Evolutionary conservation across 345 rosid species (phyloP).

Genomic region (Corchorus olitorius): DNA sequence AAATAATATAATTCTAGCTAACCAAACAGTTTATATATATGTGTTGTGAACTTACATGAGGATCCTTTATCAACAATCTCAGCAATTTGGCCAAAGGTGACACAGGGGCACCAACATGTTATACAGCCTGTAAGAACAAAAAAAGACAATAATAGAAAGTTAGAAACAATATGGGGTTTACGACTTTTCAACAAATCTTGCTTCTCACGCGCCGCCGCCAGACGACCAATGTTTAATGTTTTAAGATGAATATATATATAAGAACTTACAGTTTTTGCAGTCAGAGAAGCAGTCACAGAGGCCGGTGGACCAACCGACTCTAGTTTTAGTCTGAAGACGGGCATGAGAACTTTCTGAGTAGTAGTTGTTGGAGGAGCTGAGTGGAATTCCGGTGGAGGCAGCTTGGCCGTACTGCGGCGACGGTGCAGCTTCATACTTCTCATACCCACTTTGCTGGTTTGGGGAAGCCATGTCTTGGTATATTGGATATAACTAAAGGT

Average conservation of each 20-base stretch:
- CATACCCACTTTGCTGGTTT: slow-evolving; percentile 7
- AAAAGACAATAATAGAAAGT: too few relatives aligned
- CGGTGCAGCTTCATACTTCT: neutral
- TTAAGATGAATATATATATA: too few relatives aligned
- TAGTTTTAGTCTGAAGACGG: neutral
- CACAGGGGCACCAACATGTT: slow-evolving; percentile 35
- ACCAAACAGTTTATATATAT: too few relatives aligned
- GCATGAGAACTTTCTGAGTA: neutral
- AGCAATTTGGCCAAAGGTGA: slow-evolving; percentile 28
- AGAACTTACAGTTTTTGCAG: slow-evolving; percentile 18
- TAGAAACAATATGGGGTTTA: neutral
- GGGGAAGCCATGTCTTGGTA: neutral
- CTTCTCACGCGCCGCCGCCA: neutral
- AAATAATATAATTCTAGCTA: neutral
- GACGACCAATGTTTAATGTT: too few relatives aligned
- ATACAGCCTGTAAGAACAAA: slow-evolving; percentile 19
- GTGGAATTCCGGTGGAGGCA: slow-evolving; percentile 8
- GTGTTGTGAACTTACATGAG: slow-evolving; percentile 10
- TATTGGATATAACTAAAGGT: too few relatives aligned
- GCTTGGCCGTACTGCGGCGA: neutral
- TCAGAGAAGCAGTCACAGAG: slow-evolving; percentile 25
- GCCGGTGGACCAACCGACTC: slow-evolving; percentile 21
- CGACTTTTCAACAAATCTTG: neutral
- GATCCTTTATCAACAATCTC: slow-evolving; percentile 28
- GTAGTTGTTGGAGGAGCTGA: slow-evolving; percentile 12